Evolutionary conservation across 257 asterid species (phyloP).

Genomic region (Plantago elongata): DNA sequence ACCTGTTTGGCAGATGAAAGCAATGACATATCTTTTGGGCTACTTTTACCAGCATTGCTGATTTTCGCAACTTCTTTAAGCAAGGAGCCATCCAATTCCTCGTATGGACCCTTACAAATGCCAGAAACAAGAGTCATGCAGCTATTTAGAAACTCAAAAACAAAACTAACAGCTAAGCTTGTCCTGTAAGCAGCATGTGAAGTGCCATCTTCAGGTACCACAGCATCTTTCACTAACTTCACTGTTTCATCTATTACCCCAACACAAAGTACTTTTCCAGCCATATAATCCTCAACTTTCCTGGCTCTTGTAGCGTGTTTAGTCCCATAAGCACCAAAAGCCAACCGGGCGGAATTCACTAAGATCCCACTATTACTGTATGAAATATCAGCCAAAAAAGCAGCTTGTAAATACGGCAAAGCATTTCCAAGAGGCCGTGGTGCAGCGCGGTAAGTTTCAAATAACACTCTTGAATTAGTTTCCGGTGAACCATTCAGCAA

Average conservation of each 20-base stretch:
- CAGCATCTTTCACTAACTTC: constrained; percentile 39
- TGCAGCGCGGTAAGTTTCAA: constrained; percentile 57
- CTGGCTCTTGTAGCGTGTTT: constrained; percentile 44
- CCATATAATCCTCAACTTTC: constrained; percentile 46
- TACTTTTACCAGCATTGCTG: constrained; percentile 14
- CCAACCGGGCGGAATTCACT: constrained; percentile 32
- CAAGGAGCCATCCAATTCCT: constrained; percentile 15
- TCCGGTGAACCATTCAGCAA: constrained; percentile 8
- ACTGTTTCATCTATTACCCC: constrained; percentile 39
- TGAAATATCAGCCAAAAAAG: constrained; percentile 56
- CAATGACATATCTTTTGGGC: constrained; percentile 22
- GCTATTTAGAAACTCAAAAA: constrained; percentile 47
- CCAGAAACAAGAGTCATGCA: constrained; percentile 17
- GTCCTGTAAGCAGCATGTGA: constrained; percentile 45
- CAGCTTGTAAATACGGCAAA: constrained; percentile 58
- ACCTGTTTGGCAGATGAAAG: constrained; percentile 56
- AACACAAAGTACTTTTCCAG: constrained; percentile 30
- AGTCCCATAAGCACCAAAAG: constrained; percentile 59
- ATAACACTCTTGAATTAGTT: constrained; percentile 31
- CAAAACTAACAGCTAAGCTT: constrained; percentile 52
- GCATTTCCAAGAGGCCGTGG: constrained; percentile 73
- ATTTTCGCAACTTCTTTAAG: constrained; percentile 20
- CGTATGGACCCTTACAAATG: constrained; percentile 4
- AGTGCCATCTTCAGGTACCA: constrained; percentile 52
- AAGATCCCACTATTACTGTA: constrained; percentile 25